Evolutionary conservation across 1,284 basidiomycete species (phyloP).

Genomic region (Ceratobasidium theobromae): DNA sequence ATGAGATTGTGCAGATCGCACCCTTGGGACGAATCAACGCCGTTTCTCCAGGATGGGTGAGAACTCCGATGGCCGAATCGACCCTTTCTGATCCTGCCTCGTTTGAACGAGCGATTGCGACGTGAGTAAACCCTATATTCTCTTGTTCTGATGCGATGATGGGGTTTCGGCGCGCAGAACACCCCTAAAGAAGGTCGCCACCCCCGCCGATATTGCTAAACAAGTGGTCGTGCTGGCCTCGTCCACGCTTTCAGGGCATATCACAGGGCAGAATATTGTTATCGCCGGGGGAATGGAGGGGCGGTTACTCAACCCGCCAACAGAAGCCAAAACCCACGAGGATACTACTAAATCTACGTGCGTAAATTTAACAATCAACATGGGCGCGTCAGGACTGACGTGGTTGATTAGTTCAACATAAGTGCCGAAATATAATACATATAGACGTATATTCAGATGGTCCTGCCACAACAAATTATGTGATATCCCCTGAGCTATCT

Average conservation of each 20-base stretch:
- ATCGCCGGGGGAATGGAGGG: slow-evolving; percentile 45
- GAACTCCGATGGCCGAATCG: slow-evolving; percentile 58
- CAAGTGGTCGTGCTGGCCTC: slow-evolving; percentile 41
- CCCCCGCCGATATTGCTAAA: slow-evolving; percentile 41
- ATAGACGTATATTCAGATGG: too few species aligned
- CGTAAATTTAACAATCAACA: too few species aligned
- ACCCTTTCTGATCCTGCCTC: slow-evolving; percentile 51
- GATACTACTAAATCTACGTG: too few species aligned
- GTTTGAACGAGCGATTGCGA: slow-evolving; percentile 60
- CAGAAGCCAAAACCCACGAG: too few species aligned
- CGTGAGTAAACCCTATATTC: slow-evolving; percentile 48
- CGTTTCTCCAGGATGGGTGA: slow-evolving; percentile 71
- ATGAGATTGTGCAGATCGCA: slow-evolving; percentile 76
- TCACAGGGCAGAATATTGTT: slow-evolving; percentile 42
- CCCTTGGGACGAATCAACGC: slow-evolving; percentile 69
- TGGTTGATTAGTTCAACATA: too few species aligned
- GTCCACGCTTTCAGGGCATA: slow-evolving; percentile 41
- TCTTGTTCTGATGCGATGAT: too few species aligned
- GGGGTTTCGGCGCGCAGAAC: too few species aligned
- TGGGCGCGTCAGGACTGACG: too few species aligned
- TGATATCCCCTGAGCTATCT: too few species aligned
- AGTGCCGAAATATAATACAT: too few species aligned
- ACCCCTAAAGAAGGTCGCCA: slow-evolving; percentile 43
- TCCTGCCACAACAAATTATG: too few species aligned
- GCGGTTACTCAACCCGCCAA: too few species aligned